These are phyloP conservation scores for Leccinellum albellum DNA, from an alignment of 768 basidiomycete species.

Conservation along the genomic window DNA sequence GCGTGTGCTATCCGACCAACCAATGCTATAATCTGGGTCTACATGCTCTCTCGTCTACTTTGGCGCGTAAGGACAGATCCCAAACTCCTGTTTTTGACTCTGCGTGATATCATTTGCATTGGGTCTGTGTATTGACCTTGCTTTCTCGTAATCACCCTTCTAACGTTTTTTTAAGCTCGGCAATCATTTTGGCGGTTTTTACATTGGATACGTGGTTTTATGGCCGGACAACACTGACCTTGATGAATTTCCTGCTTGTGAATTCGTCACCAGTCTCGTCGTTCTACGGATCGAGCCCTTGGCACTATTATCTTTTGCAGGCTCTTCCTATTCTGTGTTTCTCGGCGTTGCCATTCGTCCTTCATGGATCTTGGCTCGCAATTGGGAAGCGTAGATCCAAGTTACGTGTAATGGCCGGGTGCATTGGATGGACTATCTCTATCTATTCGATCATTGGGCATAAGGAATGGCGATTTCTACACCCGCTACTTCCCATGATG, in stretches of 20 bases:
- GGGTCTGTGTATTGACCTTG: slow-evolving; percentile 40
- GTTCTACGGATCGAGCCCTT: slow-evolving; percentile 86
- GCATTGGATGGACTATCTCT: slow-evolving; percentile 56
- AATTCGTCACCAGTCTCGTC: slow-evolving; percentile 84
- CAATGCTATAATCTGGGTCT: slow-evolving; percentile 82
- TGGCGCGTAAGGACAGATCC: slow-evolving; percentile 46
- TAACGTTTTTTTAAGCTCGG: slow-evolving; percentile 16
- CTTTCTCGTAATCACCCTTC: slow-evolving; percentile 1
- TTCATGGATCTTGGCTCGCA: slow-evolving; percentile 53
- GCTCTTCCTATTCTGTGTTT: slow-evolving; percentile 79
- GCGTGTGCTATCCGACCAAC: slow-evolving; percentile 87
- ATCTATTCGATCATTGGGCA: slow-evolving; percentile 83
- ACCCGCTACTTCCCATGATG: slow-evolving; percentile 82
- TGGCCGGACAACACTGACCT: slow-evolving; percentile 61
- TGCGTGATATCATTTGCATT: slow-evolving; percentile 37
- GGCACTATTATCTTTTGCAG: slow-evolving; percentile 89
- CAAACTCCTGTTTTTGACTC: slow-evolving; percentile 29
- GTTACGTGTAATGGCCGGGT: slow-evolving; percentile 44
- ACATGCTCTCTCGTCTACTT: slow-evolving; percentile 56
- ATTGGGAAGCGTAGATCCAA: slow-evolving; percentile 21
- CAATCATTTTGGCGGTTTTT: slow-evolving; percentile 32
- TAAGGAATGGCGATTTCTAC: slow-evolving; percentile 98
- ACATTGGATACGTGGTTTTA: slow-evolving; percentile 71
- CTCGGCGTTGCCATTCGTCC: slow-evolving; percentile 66
- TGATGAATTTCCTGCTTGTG: slow-evolving; percentile 75